Evolutionary conservation across 2,329 filamentous ascomycete species (phyloP).

Genomic region (Xylariaceae sp.): DNA sequence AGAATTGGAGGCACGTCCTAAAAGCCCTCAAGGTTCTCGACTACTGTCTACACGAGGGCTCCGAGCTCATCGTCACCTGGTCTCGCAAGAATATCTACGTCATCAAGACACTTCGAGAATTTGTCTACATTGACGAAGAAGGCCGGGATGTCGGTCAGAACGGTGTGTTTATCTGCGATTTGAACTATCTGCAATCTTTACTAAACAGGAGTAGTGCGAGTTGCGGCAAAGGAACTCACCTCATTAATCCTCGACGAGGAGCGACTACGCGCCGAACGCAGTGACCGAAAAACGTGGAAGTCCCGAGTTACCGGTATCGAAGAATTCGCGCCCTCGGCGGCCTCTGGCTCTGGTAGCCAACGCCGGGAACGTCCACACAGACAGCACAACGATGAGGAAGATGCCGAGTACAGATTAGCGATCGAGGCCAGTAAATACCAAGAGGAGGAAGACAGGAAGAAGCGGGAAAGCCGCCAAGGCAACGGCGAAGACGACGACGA

Average conservation of each 20-base stretch:
- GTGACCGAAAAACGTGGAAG: constrained; percentile 93
- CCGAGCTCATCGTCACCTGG: constrained; percentile 95
- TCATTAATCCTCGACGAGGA: constrained; percentile 91
- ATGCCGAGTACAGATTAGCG: constrained; percentile 84
- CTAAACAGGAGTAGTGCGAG: constrained; percentile 65
- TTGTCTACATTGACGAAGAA: constrained; percentile 94
- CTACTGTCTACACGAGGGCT: constrained; percentile 96
- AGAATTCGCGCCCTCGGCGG: constrained; percentile 53
- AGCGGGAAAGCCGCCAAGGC: constrained; percentile 60
- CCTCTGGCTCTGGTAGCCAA: constrained; percentile 30
- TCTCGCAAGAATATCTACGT: constrained; percentile 97
- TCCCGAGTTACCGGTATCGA: constrained; percentile 91
- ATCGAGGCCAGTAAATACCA: constrained; percentile 94
- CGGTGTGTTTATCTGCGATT: constrained; percentile 54
- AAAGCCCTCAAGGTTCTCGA: constrained; percentile 97
- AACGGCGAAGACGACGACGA: constrained; percentile 76
- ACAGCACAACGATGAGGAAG: constrained; percentile 68
- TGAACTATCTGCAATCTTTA: constrained; percentile 14
- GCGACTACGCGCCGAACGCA: constrained; percentile 81
- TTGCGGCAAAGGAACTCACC: constrained; percentile 93
- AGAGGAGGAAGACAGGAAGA: constrained; percentile 82
- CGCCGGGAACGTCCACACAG: constrained; percentile 48
- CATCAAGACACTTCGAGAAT: constrained; percentile 96
- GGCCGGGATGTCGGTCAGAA: constrained; percentile 94
- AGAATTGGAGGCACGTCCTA: constrained; percentile 98